Base-by-base conservation (phyloP, 2,329 filamentous ascomycete genomes). In the Aspergillus vadensis region DNA sequence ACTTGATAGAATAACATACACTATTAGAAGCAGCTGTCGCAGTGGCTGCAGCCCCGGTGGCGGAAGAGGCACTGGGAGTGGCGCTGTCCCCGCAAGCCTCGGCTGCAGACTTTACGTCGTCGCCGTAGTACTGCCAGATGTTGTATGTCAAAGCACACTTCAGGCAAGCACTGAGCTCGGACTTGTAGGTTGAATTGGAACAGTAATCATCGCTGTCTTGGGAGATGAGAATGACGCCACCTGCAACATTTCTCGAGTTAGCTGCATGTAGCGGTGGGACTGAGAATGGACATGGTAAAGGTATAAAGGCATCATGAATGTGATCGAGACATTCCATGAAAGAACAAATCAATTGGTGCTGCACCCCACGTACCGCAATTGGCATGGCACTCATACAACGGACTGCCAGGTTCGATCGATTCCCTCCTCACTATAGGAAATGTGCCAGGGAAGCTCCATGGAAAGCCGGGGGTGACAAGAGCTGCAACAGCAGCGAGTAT, bases 51-150 rank as follows among this genome's bases (percentile, higher is more conserved):
- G 25, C 43, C 3, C 39, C 25, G 3, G 53, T 47, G 4, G 39
- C 53, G 15, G 53, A 55, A 21, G 53, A 55, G 10, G 53, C 39
- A 17, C 53, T 47, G 7, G 53, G 53, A 10, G 53, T 55, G 9
- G 53, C 53, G n/a, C 53, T 55, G n/a, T 55, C 53, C 61, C 79
- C 79, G 8, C 66, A 72, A 14, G 59, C 57, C 15, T 72, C 62
- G 12, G 80, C 80, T 21, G 76, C 78, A 1, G 65, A 65, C 17
- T 65, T 62, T 19, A 83, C 75, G 9, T 73, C 70, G 17, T 65
- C 58, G 15, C 79, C 76, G 53, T 83, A 82, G 61, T 76, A 73
- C 47, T 74, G 65, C 80, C 80, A 82, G 64, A 82, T 79, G 30
- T 80, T 69, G 55, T 74, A 77, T 19, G 75, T 67, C 32, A 76